Percentiles rank a stretch among this genome's conserved stretches.
Evolutionary conservation across 2,329 filamentous ascomycete genomes (phyloP).

Genomic region (Neophaeococcomyces aloes): DNA sequence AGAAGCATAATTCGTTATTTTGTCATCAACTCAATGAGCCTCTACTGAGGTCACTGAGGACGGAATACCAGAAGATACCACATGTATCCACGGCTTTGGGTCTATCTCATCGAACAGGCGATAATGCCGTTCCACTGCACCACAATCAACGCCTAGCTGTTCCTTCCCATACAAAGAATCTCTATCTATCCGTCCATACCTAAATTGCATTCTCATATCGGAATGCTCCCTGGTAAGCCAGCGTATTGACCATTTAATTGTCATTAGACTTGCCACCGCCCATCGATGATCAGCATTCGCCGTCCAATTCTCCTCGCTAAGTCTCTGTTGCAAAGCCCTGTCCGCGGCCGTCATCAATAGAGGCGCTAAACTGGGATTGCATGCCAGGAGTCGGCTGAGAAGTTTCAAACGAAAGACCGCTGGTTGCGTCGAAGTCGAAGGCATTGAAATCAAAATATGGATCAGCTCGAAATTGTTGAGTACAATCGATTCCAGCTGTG

Average conservation of each 20-base stretch:
- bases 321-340: constrained; percentile 43
- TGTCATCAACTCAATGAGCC: constrained; percentile 11
- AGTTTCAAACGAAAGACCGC: constrained; percentile 40
- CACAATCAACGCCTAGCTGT: constrained; percentile 27
- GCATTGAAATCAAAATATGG: constrained; percentile 46
- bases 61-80: constrained; percentile 1
- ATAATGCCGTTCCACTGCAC: constrained; percentile 20
- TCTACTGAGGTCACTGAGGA: constrained; percentile 5
- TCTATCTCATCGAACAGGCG: constrained; percentile 5
- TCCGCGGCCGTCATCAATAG: constrained; percentile 44
- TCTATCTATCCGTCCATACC: constrained; percentile 15
- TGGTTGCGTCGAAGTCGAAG: constrained; percentile 34
- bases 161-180: constrained; percentile 10
- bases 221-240: constrained; percentile 31
- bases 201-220: constrained; percentile 23
- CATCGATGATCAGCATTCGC: constrained; percentile 27
- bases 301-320: constrained; percentile 32
- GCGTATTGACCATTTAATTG: constrained; percentile 37
- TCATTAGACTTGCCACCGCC: constrained; percentile 38
- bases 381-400: constrained; percentile 41
- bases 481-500: constrained; percentile 36
- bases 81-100: constrained; percentile 1
- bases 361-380: constrained; percentile 45
- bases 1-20: constrained; percentile 10
- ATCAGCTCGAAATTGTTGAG: constrained; percentile 39